Base-by-base conservation (phyloP, 345 rosid species). In the Eucalyptus albens region DNA sequence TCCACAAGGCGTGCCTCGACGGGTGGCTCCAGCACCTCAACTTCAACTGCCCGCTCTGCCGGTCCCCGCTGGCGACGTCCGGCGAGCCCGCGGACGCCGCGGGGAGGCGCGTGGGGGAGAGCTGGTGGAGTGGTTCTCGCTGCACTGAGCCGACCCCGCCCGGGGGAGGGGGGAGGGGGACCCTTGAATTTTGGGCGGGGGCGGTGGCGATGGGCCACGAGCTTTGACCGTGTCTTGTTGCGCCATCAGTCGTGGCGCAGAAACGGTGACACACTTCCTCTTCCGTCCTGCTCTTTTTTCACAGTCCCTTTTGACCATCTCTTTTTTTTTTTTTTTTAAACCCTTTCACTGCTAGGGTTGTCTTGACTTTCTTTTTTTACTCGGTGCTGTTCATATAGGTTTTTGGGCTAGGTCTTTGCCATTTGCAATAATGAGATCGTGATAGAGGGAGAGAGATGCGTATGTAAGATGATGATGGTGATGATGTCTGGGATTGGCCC, bases 1-100 rank as follows among this genome's bases (percentile, higher is more conserved):
- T 95, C 83, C 99, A 97, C 50, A 97, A 94, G 90, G 90, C 88
- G n/a, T 97, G 99, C 91, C 92, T 97, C 17, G 97, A 97, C 53
- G 96, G 95, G 4, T 97, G 99, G 97, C 96, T 97, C 11, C 92
- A 93, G 69, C 97, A 93, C 53, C 94, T 92, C 55, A 94, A 95
- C 44, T 97, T 96, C 89, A 94, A 87, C 12, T 97, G 98, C 91
- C 99, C 98, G 44, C 92, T 97, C 0, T 97, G 98, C 80, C 94
- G 98, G 67, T 92, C 91, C 17, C 92, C 95, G 88, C 88, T 96
- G 31, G 90, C 94, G n/a, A 88, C 94, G 5, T 55, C 93, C n/a
- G 95, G 91, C 3, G 89, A 89, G 91, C 91, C 93, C 95, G 94
- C 94, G 67, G 89, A 77, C 1, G 10, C 11, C 88, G 92, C 95